Evolutionary conservation across 2,329 filamentous ascomycete species (phyloP), one percentile per base, ranked within the genome.

Genomic region (Eurotiales sp.): DNA sequence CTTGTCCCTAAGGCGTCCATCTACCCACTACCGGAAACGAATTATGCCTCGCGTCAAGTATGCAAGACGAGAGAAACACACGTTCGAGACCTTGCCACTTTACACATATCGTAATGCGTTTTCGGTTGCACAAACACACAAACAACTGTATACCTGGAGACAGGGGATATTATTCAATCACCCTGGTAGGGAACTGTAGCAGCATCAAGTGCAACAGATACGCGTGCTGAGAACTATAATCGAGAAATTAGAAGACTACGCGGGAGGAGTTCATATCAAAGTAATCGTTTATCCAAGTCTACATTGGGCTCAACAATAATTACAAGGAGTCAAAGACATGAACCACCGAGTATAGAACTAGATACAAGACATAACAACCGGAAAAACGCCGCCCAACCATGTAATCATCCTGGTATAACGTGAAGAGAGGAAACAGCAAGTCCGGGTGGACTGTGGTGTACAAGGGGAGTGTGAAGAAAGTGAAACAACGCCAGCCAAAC

Each of bases 101-200:
- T n/a, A n/a, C n/a, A n/a, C n/a, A n/a, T n/a, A n/a, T n/a, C n/a
- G n/a, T 3, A 71, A 71, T 49, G 61, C 67, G 0, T 70, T 71
- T 39, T 55, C 71, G 3, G 67, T 67, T 6, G 67, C 63, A 1
- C 64, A 64, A 46, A 68, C 7, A 67, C 63, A 1, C 64, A 64
- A 46, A 55, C 61, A 3, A 50, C 66, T 12, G 61, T 63, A 4
- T 62, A 65, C 23, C 42, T 58, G 19, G 48, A 55, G 11, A 61
- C 58, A 0, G 52, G 57, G 3, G 55, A 61, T 55, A 22, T 57
- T 1, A n/a, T 58, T 1, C 42, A 63, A 19, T 63, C 67, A 4
- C 60, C 60, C n/a, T 61, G 58, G 34, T 61, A 65, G 41, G 69
- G 64, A 1, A 56, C 61, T 10, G 65, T 71, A 6, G 66, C 60